A percentile compares a stretch with the other conserved stretches of the same genome.
These are phyloP conservation scores for Kickxella alabastrina DNA, from an alignment of 192 early-diverging fungal species.

Conservation along the genomic window DNA sequence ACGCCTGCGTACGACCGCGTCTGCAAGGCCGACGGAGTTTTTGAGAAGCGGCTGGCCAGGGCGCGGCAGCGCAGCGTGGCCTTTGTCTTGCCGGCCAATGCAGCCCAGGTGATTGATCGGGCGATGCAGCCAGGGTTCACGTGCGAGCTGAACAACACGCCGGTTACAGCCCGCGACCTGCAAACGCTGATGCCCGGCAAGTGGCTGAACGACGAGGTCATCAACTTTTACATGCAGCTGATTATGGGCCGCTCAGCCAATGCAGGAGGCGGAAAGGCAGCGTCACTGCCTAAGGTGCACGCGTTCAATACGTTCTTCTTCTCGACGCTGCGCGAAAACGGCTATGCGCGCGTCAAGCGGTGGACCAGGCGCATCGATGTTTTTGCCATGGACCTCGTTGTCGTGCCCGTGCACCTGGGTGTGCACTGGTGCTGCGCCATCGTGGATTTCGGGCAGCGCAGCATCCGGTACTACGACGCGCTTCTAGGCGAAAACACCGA, in stretches of 20 bases:
- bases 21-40: constrained; percentile 10
- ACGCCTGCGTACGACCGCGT: constrained; percentile 43
- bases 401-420: constrained; percentile 82
- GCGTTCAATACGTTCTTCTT: constrained; percentile 94
- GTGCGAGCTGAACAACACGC: constrained; percentile 53
- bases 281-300: constrained; percentile 72
- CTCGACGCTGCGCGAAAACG: constrained; percentile 60
- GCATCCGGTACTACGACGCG: constrained; percentile 81
- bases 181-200: constrained; percentile 62
- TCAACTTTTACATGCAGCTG: constrained; percentile 88
- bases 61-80: constrained; percentile 1
- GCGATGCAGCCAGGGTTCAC: constrained; percentile 18
- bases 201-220: constrained; percentile 97
- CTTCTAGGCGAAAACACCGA: constrained; percentile 61
- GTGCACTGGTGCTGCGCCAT: constrained; percentile 71
- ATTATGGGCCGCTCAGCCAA: constrained; percentile 63
- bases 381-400: constrained; percentile 72
- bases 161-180: constrained; percentile 60
- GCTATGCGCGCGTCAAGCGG: constrained; percentile 68
- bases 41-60: constrained; percentile 29
- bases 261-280: too few relatives aligned
- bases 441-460: constrained; percentile 59
- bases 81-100: constrained; percentile 25
- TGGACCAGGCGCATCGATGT: constrained; percentile 73
- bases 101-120: constrained; percentile 13